Conservation (phyloP, 2,329 filamentous ascomycete genomes). For the Orbilia ellipsospora region DNA sequence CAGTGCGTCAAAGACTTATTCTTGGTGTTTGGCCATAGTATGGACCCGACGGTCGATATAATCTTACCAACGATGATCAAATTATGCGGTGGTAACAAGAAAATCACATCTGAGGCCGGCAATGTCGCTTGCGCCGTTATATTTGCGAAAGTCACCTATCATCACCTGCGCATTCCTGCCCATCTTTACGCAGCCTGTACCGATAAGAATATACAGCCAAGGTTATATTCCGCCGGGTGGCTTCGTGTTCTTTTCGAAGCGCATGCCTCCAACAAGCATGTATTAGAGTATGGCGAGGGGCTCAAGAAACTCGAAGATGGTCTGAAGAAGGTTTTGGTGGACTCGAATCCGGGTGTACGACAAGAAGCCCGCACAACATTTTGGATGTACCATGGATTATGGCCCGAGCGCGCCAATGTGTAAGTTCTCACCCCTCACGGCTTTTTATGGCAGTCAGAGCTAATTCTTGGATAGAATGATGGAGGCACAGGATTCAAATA, state of each 20-base stretch:
- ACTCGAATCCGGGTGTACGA: slow-evolving; percentile 89
- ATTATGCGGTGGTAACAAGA: slow-evolving; percentile 88
- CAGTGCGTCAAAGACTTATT: slow-evolving; percentile 86
- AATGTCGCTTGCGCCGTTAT: slow-evolving; percentile 84
- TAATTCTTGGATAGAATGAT: slow-evolving; percentile 70
- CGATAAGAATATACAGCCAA: slow-evolving; percentile 92
- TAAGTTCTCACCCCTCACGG: slow-evolving; percentile 63
- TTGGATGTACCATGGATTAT: slow-evolving; percentile 82
- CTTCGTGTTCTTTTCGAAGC: slow-evolving; percentile 82
- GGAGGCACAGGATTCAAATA: slow-evolving; percentile 78
- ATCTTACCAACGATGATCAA: slow-evolving; percentile 90
- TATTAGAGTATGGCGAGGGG: slow-evolving; percentile 85
- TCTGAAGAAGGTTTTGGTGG: slow-evolving; percentile 85
- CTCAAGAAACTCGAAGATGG: slow-evolving; percentile 86
- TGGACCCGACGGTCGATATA: slow-evolving; percentile 90
- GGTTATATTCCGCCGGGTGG: slow-evolving; percentile 83
- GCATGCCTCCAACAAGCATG: slow-evolving; percentile 79
- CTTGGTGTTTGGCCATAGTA: slow-evolving; percentile 76
- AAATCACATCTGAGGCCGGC: slow-evolving; percentile 86
- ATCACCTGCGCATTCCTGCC: slow-evolving; percentile 77
- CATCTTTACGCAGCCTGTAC: slow-evolving; percentile 84
- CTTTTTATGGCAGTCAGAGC: neutral
- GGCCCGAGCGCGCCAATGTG: slow-evolving; percentile 80
- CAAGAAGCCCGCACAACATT: slow-evolving; percentile 86
- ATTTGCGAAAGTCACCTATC: slow-evolving; percentile 82